Evolutionary conservation across 2,329 filamentous ascomycete species (phyloP).

Genomic region (Botryotinia globosa): DNA sequence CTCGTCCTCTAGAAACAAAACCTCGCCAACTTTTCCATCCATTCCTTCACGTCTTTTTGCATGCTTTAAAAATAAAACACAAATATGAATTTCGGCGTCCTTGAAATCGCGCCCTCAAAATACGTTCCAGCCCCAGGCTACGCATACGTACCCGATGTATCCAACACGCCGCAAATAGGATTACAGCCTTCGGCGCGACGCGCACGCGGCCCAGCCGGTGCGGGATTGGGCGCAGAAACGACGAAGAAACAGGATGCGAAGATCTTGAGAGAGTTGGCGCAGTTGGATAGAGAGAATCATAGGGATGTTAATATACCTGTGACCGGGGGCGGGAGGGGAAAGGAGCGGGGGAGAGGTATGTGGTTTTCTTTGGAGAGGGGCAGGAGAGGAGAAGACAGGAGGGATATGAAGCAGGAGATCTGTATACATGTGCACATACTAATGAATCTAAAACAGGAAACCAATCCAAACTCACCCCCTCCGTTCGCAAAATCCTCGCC

Average conservation of each 20-base stretch:
- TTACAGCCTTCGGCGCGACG: constrained; percentile 59
- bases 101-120: constrained; percentile 72
- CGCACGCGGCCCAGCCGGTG: constrained; percentile 53
- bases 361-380: neutral
- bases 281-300: constrained; percentile 77
- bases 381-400: neutral
- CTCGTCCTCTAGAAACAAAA: neutral
- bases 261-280: constrained; percentile 75
- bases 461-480: constrained; percentile 41
- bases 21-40: neutral
- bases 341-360: constrained; percentile 39
- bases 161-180: constrained; percentile 52
- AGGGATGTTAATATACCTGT: constrained; percentile 70
- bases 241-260: constrained; percentile 81
- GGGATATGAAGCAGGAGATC: neutral
- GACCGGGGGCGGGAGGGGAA: constrained; percentile 49
- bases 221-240: constrained; percentile 53
- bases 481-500: constrained; percentile 72
- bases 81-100: constrained; percentile 72
- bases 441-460: constrained; percentile 23
- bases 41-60: too few species aligned
- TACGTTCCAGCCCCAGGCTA: constrained; percentile 77
- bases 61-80: neutral
- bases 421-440: neutral
- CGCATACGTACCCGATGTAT: constrained; percentile 80